These are phyloP conservation scores for Pichia phayaonensis DNA, from an alignment of 805 yeast genomes.

Conservation along the genomic window DNA sequence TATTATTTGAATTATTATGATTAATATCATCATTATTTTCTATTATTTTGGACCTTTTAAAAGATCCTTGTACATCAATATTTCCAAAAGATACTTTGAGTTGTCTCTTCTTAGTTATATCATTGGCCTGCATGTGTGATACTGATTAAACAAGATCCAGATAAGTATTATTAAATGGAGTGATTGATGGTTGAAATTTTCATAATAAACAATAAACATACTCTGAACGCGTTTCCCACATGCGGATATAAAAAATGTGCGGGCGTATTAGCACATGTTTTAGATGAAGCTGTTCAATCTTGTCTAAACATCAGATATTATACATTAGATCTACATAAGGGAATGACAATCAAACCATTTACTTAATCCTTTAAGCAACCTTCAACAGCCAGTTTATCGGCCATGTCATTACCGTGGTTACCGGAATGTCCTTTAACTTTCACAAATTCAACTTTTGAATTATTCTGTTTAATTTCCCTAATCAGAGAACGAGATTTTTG, in stretches of 20 bases:
- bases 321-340: too few species aligned
- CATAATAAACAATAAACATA: too few species aligned
- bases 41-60: background rate
- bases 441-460: constrained; percentile 37
- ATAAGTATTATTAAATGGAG: too few species aligned
- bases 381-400: constrained; percentile 65
- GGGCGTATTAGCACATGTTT: background rate
- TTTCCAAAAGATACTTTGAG: constrained; percentile 4
- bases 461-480: constrained; percentile 28
- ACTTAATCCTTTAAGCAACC: constrained; percentile 30
- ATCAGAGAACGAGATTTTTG: constrained; percentile 23
- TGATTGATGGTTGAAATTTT: background rate
- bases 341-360: too few species aligned
- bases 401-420: constrained; percentile 62
- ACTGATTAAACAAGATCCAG: too few species aligned
- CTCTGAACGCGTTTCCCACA: background rate
- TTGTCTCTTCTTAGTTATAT: background rate
- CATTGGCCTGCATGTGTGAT: background rate
- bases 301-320: too few species aligned
- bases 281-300: too few species aligned
- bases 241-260: background rate
- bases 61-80: background rate
- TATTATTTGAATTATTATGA: background rate
- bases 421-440: constrained; percentile 76
- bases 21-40: background rate